Conservation (phyloP, 2,329 filamentous ascomycete species). For the Hypoxylon rubiginosum region DNA sequence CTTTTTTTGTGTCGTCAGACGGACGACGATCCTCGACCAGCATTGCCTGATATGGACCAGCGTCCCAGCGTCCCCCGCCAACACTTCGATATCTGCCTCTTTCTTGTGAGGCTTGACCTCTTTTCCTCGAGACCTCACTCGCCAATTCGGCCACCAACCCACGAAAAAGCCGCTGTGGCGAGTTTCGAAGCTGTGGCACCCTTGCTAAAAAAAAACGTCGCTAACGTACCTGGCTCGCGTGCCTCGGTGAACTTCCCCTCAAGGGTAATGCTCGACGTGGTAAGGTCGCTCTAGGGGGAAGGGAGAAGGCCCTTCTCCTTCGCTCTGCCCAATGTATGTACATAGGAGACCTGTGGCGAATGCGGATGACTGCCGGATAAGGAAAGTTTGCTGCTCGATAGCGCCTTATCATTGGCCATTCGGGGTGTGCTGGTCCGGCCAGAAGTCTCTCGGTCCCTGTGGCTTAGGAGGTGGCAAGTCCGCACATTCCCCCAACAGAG, state of each 20-base stretch:
- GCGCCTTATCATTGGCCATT: conserved; percentile 43
- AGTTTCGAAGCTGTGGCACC: conserved; percentile 28
- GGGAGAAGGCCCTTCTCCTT: background rate
- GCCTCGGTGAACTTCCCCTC: conserved; percentile 1
- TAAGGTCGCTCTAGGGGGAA: background rate
- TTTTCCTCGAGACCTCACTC: background rate
- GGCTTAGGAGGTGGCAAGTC: conserved; percentile 38
- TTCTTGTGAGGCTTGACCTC: conserved; percentile 23
- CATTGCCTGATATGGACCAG: conserved; percentile 12
- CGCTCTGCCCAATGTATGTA: conserved; percentile 28
- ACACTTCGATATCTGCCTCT: no score
- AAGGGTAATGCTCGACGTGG: conserved; percentile 27
- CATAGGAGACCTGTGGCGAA: conserved; percentile 41
- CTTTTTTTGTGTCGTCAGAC: conserved; percentile 30
- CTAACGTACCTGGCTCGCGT: background rate
- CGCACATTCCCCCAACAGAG: conserved; percentile 11
- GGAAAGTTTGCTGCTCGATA: conserved; percentile 46
- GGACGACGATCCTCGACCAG: conserved; percentile 12
- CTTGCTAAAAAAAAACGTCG: conserved; percentile 2
- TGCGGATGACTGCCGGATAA: conserved; percentile 47
- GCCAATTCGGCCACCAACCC: background rate
- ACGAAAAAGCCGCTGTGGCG: conserved; percentile 20
- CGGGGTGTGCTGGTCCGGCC: conserved; percentile 19
- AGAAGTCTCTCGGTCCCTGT: conserved; percentile 40
- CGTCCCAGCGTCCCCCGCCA: background rate